These are phyloP conservation scores for Papiliotrema fonsecae DNA, from an alignment of 1,284 basidiomycete species.

Conservation along the genomic window DNA sequence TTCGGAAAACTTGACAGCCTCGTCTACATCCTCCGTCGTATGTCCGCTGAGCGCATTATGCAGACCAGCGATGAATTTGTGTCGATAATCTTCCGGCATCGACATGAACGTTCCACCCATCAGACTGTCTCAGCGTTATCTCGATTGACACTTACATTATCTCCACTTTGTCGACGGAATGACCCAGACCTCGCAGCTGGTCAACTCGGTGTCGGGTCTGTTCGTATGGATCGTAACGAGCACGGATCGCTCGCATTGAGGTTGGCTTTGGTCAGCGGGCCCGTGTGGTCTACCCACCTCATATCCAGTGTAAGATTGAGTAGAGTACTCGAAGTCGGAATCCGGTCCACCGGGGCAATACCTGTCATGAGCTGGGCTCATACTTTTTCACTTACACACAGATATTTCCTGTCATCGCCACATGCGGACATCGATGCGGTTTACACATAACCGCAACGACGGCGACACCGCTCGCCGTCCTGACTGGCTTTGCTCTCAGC, in stretches of 20 bases:
- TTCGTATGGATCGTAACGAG: conserved; percentile 97
- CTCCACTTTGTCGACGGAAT: conserved; percentile 98
- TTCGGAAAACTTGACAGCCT: conserved; percentile 96
- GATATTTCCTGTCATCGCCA: conserved; percentile 99
- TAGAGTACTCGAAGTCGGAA: conserved; percentile 99
- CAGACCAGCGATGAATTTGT: conserved; percentile 89
- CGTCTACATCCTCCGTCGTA: conserved; percentile 88
- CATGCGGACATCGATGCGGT: conserved; percentile 98
- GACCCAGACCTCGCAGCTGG: conserved; percentile 89
- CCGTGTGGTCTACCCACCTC: conserved; percentile 50
- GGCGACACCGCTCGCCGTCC: conserved; percentile 96
- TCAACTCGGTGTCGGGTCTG: conserved; percentile 93
- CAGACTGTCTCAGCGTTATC: conserved; percentile 48
- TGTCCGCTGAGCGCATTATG: conserved; percentile 96
- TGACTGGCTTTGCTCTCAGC: conserved; percentile 87
- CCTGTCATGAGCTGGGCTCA: conserved; percentile 48
- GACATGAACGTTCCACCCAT: conserved; percentile 99
- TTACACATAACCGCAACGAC: conserved; percentile 99
- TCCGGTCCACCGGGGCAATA: conserved; percentile 99
- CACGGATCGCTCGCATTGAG: conserved; percentile 97
- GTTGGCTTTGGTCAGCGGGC: conserved; percentile 59
- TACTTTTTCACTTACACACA: conserved; percentile 66
- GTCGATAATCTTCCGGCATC: conserved; percentile 93
- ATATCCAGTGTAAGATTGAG: conserved; percentile 95
- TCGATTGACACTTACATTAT: conserved; percentile 61